Conservation (phyloP, 2,329 filamentous ascomycete genomes). For the Gnomoniopsis sp. region DNA sequence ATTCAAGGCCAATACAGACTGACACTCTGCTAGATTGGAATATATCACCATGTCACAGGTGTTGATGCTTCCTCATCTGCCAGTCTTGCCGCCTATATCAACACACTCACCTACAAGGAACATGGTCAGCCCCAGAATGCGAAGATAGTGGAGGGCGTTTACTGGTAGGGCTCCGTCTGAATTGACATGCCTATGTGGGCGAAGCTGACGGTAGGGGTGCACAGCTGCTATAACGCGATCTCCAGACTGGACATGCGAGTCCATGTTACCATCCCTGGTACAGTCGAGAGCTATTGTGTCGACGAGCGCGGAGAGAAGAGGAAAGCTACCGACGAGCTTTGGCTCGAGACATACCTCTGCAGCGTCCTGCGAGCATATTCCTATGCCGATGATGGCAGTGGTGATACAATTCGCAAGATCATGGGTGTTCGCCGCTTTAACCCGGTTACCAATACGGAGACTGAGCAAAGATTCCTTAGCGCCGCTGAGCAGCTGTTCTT, state of each 20-base stretch:
- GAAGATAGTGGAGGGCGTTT: constrained; percentile 91
- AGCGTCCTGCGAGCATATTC: constrained; percentile 91
- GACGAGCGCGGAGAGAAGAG: constrained; percentile 95
- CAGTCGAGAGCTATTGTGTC: constrained; percentile 94
- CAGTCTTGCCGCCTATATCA: constrained; percentile 96
- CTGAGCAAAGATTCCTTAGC: constrained; percentile 92
- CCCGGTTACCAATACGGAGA: constrained; percentile 96
- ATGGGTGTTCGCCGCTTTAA: constrained; percentile 97
- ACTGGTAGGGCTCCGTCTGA: constrained; percentile 65
- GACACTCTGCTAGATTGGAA: constrained; percentile 61
- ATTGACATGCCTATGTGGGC: background rate
- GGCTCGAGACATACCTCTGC: constrained; percentile 97
- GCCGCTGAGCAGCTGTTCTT: constrained; percentile 95
- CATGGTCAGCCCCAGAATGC: constrained; percentile 70
- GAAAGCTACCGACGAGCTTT: constrained; percentile 87
- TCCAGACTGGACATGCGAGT: constrained; percentile 97
- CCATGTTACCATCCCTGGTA: constrained; percentile 93
- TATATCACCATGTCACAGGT: constrained; percentile 97
- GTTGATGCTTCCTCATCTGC: constrained; percentile 97
- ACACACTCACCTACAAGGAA: constrained; percentile 89
- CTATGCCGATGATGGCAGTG: constrained; percentile 92
- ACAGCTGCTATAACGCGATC: constrained; percentile 95
- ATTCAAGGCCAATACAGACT: constrained; percentile 9
- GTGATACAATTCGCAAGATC: constrained; percentile 93
- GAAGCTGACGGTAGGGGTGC: constrained; percentile 18